phyloP scores from a whole-genome alignment of 495 filamentous ascomycete species.

The Penicillium silybi region DNA sequence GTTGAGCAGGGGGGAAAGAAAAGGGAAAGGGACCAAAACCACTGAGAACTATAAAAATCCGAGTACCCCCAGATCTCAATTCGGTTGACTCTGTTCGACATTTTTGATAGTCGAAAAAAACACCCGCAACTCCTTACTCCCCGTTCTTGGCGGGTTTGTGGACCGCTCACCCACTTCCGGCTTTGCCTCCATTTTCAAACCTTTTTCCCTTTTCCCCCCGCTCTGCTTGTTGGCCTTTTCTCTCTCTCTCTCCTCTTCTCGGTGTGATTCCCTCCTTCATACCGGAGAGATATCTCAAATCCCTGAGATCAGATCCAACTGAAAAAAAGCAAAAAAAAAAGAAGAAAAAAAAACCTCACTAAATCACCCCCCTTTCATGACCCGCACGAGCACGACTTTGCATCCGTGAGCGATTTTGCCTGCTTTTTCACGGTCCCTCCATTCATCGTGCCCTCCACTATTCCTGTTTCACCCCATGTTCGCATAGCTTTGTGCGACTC shows the following conservation, averaged over 20 bases:
- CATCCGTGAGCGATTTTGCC: constrained; percentile 26
- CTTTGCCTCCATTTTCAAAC: constrained; percentile 8
- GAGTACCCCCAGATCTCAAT: background rate
- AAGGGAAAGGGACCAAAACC: background rate
- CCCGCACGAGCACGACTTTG: constrained; percentile 19
- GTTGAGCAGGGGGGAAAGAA: background rate
- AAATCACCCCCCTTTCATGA: constrained; percentile 16
- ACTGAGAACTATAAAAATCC: background rate
- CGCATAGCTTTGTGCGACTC: constrained; percentile 16
- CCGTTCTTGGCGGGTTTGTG: constrained; percentile 22
- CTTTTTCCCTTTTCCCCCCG: constrained; percentile 12
- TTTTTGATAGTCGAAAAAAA: background rate
- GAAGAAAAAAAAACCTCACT: background rate
- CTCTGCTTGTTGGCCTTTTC: constrained; percentile 10
- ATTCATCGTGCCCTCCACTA: constrained; percentile 8
- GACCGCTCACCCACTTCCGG: constrained; percentile 12
- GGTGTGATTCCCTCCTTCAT: background rate
- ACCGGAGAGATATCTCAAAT: background rate
- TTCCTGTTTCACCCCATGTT: constrained; percentile 11
- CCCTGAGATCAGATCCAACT: background rate
- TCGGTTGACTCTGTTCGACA: background rate
- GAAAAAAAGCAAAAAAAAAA: constrained; percentile 6
- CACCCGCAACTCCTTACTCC: constrained; percentile 18
- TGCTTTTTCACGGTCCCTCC: constrained; percentile 3
- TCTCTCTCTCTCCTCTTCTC: constrained; percentile 5